A percentile compares a stretch with the other conserved stretches of the same genome.
These are phyloP conservation scores for Ciborinia camelliae DNA, from an alignment of 2,329 filamentous ascomycete genomes.

Conservation along the genomic window DNA sequence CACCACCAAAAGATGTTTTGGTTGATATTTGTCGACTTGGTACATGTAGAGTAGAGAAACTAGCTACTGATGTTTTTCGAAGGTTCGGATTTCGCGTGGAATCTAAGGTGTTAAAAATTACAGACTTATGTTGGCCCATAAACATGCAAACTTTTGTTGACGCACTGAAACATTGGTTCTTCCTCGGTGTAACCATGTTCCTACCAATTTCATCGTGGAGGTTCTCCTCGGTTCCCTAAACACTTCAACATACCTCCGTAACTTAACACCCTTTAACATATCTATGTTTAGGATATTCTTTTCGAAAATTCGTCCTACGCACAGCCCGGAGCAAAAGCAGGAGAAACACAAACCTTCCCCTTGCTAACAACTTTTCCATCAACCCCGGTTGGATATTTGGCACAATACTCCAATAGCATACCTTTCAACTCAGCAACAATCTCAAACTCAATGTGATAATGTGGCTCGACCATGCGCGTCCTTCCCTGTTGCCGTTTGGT, in stretches of 20 bases:
- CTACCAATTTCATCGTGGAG: no score
- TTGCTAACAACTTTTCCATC: neutral
- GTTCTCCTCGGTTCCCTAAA: no score
- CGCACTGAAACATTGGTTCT: neutral
- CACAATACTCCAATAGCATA: conserved; percentile 24
- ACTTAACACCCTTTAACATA: neutral
- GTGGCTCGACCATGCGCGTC: neutral
- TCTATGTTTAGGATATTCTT: neutral
- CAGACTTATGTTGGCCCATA: neutral
- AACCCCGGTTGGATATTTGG: conserved; percentile 16
- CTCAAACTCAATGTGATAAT: conserved; percentile 24
- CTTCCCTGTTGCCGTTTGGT: neutral
- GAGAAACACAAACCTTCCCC: conserved; percentile 24
- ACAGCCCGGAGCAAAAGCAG: conserved; percentile 23
- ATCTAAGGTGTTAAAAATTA: neutral
- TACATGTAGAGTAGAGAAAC: neutral
- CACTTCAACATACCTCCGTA: neutral
- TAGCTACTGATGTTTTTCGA: neutral
- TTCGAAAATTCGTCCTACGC: neutral
- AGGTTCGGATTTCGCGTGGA: neutral
- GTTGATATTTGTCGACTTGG: neutral
- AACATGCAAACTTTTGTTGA: neutral
- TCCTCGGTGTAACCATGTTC: no score
- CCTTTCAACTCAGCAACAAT: conserved; percentile 23
- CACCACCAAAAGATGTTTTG: neutral